Percentiles rank a stretch among this genome's conserved stretches.
phyloP scores from a whole-genome alignment of 208 protist species.

The Acanthamoeba castellanii region DNA sequence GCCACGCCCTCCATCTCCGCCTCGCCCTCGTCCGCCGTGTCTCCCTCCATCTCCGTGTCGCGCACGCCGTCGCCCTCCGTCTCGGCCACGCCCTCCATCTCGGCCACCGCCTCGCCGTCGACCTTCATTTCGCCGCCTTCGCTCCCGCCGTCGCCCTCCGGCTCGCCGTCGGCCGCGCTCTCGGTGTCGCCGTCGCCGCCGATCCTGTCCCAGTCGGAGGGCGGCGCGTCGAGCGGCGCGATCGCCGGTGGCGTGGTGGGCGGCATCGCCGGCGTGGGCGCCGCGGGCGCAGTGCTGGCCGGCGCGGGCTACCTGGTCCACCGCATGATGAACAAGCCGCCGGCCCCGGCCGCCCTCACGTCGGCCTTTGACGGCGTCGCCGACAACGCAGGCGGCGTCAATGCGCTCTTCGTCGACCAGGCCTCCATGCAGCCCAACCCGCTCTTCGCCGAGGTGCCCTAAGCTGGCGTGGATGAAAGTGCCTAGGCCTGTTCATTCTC shows the following conservation, averaged over 20 bases:
- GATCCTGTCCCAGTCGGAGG: not conserved
- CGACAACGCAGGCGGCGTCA: not conserved
- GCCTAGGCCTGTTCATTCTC: no score
- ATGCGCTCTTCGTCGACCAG: conserved; percentile 1
- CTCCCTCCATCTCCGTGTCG: not conserved
- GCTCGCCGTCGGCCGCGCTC: not conserved
- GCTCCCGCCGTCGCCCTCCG: not conserved
- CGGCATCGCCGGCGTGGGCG: conserved; percentile 2
- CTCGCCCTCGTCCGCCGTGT: not conserved
- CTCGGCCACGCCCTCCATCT: not conserved
- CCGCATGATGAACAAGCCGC: not conserved
- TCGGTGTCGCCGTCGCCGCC: not conserved
- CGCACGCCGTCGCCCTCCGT: no score
- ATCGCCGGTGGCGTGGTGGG: not conserved
- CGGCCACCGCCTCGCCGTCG: not conserved
- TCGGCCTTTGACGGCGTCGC: not conserved
- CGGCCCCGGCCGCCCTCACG: not conserved
- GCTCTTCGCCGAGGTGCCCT: not conserved
- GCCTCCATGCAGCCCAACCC: conserved; percentile 5
- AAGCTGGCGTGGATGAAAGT: not conserved
- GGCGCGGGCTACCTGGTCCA: not conserved
- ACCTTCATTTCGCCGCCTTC: not conserved
- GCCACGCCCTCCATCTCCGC: not conserved
- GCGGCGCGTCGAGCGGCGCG: not conserved
- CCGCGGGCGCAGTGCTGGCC: not conserved